Percentiles rank a stretch among this genome's conserved stretches.
phyloP scores from a whole-genome alignment of 2,329 filamentous ascomycete species.

The Teratosphaeria gauchensis region DNA sequence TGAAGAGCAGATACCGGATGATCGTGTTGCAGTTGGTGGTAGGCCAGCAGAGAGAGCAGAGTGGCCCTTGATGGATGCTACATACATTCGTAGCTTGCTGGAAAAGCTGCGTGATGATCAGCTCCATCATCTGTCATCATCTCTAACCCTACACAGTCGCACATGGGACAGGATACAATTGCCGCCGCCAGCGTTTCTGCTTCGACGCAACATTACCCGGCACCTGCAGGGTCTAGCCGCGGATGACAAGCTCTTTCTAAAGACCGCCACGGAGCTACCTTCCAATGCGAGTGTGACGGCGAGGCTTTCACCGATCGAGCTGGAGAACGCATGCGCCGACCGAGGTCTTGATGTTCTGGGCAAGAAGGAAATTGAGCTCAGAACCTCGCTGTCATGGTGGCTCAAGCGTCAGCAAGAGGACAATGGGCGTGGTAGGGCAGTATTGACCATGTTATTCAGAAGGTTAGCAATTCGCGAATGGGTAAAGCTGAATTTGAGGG shows the following conservation, averaged over 20 bases:
- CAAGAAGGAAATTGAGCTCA: slow-evolving; percentile 17
- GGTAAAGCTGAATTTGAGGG: slow-evolving; percentile 10
- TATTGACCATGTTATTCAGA: slow-evolving; percentile 26
- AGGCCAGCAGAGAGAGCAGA: slow-evolving; percentile 29
- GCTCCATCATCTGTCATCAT: slow-evolving; percentile 30
- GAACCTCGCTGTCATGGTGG: slow-evolving; percentile 29
- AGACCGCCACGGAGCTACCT: slow-evolving; percentile 37
- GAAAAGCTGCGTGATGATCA: slow-evolving; percentile 26
- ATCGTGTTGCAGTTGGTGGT: background rate
- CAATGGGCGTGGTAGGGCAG: slow-evolving; percentile 18
- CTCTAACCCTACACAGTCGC: slow-evolving; percentile 24
- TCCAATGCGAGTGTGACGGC: slow-evolving; percentile 38
- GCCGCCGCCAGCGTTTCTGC: slow-evolving; percentile 39
- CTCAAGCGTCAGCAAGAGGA: slow-evolving; percentile 30
- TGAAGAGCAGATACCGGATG: slow-evolving; percentile 32
- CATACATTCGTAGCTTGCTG: background rate
- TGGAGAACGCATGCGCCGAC: slow-evolving; percentile 28
- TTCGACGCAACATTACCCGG: slow-evolving; percentile 31
- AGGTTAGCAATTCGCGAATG: slow-evolving; percentile 20
- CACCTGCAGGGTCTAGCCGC: slow-evolving; percentile 37
- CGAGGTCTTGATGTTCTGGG: slow-evolving; percentile 26
- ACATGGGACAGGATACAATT: slow-evolving; percentile 38
- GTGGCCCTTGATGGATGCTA: slow-evolving; percentile 4
- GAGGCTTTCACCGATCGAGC: slow-evolving; percentile 35
- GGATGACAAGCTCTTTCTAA: slow-evolving; percentile 61